Evolutionary conservation across 2,329 filamentous ascomycete species (phyloP), one percentile per base, ranked within the genome.

Genomic region (Xylariaceae sp.): DNA sequence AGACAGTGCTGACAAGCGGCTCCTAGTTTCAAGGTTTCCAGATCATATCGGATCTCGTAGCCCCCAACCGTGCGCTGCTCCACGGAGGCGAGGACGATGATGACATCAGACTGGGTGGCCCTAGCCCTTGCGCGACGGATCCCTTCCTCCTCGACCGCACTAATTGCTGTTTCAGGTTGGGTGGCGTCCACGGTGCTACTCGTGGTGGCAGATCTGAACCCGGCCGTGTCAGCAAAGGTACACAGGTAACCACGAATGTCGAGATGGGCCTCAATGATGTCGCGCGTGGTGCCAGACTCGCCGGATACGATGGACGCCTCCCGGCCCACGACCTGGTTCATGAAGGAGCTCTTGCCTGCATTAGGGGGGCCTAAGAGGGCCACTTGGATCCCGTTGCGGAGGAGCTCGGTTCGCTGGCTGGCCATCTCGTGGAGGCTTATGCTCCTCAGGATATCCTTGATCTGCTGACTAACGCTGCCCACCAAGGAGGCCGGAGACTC

Each of bases 241-340:
- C 89, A 94, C 34, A 94, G 78, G 66, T 85, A 98, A 0, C 92
- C 92, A 1, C 82, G 80, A 33, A 98, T 72, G 63, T 98, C 92
- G 17, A 98, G 73, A 18, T 84, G 84, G 1, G 92, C 85, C 65
- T 98, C 92, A 9, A 98, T 83, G 36, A 98, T 82, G 65, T 98
- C 92, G 44, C 92, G 70, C 5, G 92, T 98, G 1, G 92, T 98
- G 0, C 92, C 92, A 27, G 88, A 88, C 65, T 97, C 89, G 1
- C 80, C 74, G 31, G 88, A 95, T 6, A 98, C 92, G 53, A 98
- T 98, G 3, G 89, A 94, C 2, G 92, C 92, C 59, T 97, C 90
- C 36, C 89, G 74, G 0, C 92, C 90, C 3, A 96, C 87, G 35
- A 98, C 76, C 15, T 81, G 70, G 58, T 98, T 98, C 63, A 98